Evolutionary conservation across 1,284 basidiomycete genomes (phyloP).

Genomic region (Ustilago sp.): DNA sequence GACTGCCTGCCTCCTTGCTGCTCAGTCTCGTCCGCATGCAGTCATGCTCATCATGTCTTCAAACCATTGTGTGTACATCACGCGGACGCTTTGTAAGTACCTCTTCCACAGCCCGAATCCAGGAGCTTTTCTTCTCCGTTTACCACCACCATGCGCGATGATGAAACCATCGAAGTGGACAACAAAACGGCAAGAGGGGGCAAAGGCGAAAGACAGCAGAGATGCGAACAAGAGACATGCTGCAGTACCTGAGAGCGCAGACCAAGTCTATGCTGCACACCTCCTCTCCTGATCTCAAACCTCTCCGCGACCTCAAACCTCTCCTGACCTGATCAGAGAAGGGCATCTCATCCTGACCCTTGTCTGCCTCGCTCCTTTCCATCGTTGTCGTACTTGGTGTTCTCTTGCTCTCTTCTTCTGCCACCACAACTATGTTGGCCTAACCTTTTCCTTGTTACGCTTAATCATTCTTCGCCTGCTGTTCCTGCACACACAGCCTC

Average conservation of each 20-base stretch:
- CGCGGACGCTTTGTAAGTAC: conserved; percentile 13
- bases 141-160: conserved; percentile 4
- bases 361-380: not conserved
- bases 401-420: conserved; percentile 6
- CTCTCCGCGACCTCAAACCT: too few relatives aligned
- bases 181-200: too few relatives aligned
- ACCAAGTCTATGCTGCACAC: too few relatives aligned
- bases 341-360: conserved; percentile 8
- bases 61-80: not conserved
- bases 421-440: not conserved
- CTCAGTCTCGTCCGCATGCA: not conserved
- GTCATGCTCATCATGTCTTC: not conserved
- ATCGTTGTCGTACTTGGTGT: not conserved
- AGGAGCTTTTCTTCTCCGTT: not conserved
- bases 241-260: too few relatives aligned
- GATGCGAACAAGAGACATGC: too few relatives aligned
- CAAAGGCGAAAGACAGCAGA: not conserved
- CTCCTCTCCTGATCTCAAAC: too few relatives aligned
- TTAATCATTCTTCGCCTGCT: not conserved
- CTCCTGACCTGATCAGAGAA: not conserved
- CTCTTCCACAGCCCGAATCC: not conserved
- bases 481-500: not conserved
- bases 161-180: not conserved
- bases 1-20: not conserved
- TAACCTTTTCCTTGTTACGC: not conserved